Base-by-base conservation (phyloP, 805 yeast species). In the Yamadazyma sp. region DNA sequence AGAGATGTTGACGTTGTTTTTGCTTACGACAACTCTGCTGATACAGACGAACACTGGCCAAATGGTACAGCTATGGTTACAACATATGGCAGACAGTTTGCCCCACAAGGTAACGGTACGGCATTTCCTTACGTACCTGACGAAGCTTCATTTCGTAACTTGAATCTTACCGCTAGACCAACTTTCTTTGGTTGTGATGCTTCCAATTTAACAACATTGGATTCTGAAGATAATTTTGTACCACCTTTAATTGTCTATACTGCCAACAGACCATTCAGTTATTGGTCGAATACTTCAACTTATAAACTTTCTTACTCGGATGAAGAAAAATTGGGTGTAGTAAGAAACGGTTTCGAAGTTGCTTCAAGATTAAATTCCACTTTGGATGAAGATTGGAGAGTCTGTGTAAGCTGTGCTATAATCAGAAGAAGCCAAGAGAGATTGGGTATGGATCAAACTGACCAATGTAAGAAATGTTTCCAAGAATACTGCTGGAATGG, bases 111-210 rank as follows among this genome's bases (percentile, higher is more conserved):
- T 17, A 68, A 72, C 41, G 75, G 76, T 34, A 73, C 83, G 19
- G 67, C 80, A 2, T 84, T 82, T 70, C 95, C 95, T 7, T 75
- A 82, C 45, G 89, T 86, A 35, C 95, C 95, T 9, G 89, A 78
- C 53, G 62, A 55, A 16, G 59, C 70, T 28, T 72, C 87, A 0
- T 82, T 86, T 57, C 53, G 75, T 20, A 69, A 71, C 40, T 48
- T 64, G 44, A 82, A 82, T 38, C 65, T 86, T 43, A 80, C 85
- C n/a, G 67, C 80, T 8, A 71, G 62, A 41, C 95, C 95, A 31
- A 70, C 82, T 1, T 86, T 87, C 63, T 87, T 86, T 55, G 96
- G 96, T 19, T 86, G 96, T 59, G 73, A 83, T 51, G 70, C 85
- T 4, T 45, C 59, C 1, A 82, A 83, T 51, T 62, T 80, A 51